phyloP scores from a whole-genome alignment of 2,329 filamentous ascomycete species.

The Venturiaceae sp. region DNA sequence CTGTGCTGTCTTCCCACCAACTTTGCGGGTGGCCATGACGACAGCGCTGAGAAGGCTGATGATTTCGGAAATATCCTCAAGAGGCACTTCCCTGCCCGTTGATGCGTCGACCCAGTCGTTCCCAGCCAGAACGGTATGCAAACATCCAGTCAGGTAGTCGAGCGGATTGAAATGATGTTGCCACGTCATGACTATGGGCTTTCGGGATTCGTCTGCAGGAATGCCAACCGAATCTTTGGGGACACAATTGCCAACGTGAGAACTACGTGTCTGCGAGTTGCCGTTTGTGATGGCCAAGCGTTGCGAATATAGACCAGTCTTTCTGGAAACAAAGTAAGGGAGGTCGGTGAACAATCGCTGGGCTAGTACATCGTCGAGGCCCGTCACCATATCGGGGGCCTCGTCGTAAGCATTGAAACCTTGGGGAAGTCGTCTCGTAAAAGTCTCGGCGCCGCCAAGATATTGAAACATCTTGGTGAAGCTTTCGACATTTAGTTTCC shows the following conservation, averaged over 20 bases:
- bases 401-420: conserved; percentile 4
- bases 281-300: conserved; percentile 12
- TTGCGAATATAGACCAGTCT: conserved; percentile 39
- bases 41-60: conserved; percentile 66
- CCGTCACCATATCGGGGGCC: conserved; percentile 6
- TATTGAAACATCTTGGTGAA: not conserved
- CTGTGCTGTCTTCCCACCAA: not conserved
- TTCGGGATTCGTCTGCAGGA: conserved; percentile 64
- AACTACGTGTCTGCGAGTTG: not conserved
- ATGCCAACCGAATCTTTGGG: conserved; percentile 56
- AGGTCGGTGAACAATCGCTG: conserved; percentile 35
- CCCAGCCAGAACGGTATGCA: conserved; percentile 57
- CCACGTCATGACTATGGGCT: conserved; percentile 66
- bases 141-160: conserved; percentile 65
- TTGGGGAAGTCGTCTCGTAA: not conserved
- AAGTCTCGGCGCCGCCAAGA: not conserved
- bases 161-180: conserved; percentile 67
- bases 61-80: conserved; percentile 60
- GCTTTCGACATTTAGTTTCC: not conserved
- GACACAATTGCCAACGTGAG: conserved; percentile 35
- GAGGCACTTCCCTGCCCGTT: conserved; percentile 36
- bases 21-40: conserved; percentile 29
- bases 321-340: conserved; percentile 49
- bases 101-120: conserved; percentile 39
- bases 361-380: not conserved